Conservation (phyloP, 2,329 filamentous ascomycete genomes). For the Claviceps humidiphila region DNA sequence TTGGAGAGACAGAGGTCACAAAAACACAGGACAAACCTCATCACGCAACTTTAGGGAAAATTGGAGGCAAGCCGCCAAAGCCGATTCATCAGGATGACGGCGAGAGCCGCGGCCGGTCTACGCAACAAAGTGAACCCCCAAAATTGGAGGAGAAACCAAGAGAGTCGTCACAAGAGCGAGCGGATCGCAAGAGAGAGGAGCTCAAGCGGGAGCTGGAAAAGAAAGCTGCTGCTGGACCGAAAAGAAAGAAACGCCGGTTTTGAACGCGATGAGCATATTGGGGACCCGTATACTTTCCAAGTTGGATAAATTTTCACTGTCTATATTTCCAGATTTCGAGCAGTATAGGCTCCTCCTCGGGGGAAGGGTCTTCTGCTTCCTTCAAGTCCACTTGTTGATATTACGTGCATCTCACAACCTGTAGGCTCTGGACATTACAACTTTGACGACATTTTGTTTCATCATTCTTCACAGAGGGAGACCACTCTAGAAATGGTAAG, state of each 20-base stretch:
- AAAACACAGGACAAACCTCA: neutral
- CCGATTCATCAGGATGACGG: conserved; percentile 12
- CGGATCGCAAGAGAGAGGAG: conserved; percentile 37
- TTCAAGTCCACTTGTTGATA: neutral
- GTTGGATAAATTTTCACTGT: neutral
- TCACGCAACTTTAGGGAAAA: conserved; percentile 19
- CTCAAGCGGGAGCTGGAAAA: conserved; percentile 36
- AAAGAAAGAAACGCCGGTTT: conserved; percentile 44
- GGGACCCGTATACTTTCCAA: neutral
- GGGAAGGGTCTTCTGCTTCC: neutral
- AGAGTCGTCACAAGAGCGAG: conserved; percentile 32
- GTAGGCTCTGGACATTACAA: neutral
- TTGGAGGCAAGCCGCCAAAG: conserved; percentile 14
- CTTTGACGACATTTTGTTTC: too few species aligned
- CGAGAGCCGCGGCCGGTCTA: conserved; percentile 11
- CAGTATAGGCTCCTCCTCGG: neutral
- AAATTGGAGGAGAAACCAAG: conserved; percentile 19
- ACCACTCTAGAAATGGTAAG: neutral
- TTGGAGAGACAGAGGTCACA: neutral
- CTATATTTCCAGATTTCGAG: neutral
- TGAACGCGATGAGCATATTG: conserved; percentile 13
- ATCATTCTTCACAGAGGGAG: neutral
- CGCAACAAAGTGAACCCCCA: conserved; percentile 9
- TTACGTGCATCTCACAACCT: neutral
- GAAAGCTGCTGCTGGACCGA: conserved; percentile 35